Evolutionary conservation across 495 filamentous ascomycete species (phyloP), one percentile per base, ranked within the genome.

Genomic region (Annulohypoxylon maeteangense): DNA sequence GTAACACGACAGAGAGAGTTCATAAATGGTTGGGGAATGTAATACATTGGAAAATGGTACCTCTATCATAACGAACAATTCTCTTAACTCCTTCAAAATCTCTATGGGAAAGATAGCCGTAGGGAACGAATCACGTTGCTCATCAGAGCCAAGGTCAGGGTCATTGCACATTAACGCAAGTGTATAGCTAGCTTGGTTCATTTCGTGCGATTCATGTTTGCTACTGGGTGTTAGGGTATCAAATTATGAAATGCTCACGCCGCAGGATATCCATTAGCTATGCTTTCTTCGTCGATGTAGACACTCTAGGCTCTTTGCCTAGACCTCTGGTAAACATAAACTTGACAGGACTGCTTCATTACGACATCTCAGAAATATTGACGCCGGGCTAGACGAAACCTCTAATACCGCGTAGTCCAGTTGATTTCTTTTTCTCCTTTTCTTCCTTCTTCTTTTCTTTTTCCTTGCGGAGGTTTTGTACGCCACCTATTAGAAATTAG

Each of bases 401-500:
- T 32, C 87, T 75, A 56, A 89, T 86, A 32, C 85, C 84, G 22
- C 81, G 80, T 12, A 88, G 68, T 4, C 83, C 86, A 16, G 76
- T 73, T 10, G 77, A 72, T 72, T 86, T 87, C 76, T 87, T 89
- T 14, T 82, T 82, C 67, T 86, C 84, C 58, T 86, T 86, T 11
- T 83, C 82, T 0, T 76, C 74, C 65, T 84, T 83, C 62, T 79
- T 81, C 3, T 83, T 78, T 55, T 86, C 82, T 40, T 83, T 84
- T 2, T 86, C 83, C 67, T 86, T 87, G 36, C 83, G 82, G 11
- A 82, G 77, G 70, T 89, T 89, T 75, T 88, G 86, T 0, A 87
- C 81, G 7, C 87, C 87, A 12, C 83, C 87, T 89, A 38, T 18
- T 8, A 20, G 20, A 32, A 42, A 20, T 83, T 68, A 86, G 79